These are phyloP conservation scores for Fusarium nodosum DNA, from an alignment of 2,329 filamentous ascomycete genomes.

Conservation along the genomic window DNA sequence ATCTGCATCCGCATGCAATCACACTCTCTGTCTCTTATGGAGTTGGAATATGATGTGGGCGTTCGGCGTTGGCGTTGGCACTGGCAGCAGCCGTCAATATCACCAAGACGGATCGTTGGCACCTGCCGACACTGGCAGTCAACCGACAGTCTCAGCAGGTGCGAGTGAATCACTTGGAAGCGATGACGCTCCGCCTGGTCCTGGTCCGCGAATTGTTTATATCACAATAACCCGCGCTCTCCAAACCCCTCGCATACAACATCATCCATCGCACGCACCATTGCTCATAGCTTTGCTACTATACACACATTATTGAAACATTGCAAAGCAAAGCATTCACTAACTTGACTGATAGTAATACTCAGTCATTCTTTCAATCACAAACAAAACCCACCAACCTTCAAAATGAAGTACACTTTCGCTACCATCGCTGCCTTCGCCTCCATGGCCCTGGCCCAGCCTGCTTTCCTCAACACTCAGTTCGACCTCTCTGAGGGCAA, in stretches of 20 bases:
- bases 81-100: constrained; percentile 6
- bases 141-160: not conserved
- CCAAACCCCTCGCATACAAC: not conserved
- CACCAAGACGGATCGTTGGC: not conserved
- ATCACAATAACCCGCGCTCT: not conserved
- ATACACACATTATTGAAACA: constrained; percentile 20
- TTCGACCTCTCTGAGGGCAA: constrained; percentile 50
- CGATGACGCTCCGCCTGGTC: not conserved
- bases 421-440: constrained; percentile 51
- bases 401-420: constrained; percentile 57
- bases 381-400: constrained; percentile 35
- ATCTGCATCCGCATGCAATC: constrained; percentile 2
- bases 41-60: constrained; percentile 8
- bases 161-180: constrained; percentile 1
- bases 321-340: constrained; percentile 1
- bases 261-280: constrained; percentile 14
- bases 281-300: constrained; percentile 10
- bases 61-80: not conserved
- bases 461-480: constrained; percentile 52
- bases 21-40: not conserved
- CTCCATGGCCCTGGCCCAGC: constrained; percentile 50
- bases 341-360: constrained; percentile 45
- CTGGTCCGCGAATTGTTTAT: not conserved
- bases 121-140: constrained; percentile 9
- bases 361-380: constrained; percentile 47